A percentile compares a stretch with the other conserved stretches of the same genome.
phyloP scores from a whole-genome alignment of 805 yeast species.

The Trichomonascus vanleenenianus region DNA sequence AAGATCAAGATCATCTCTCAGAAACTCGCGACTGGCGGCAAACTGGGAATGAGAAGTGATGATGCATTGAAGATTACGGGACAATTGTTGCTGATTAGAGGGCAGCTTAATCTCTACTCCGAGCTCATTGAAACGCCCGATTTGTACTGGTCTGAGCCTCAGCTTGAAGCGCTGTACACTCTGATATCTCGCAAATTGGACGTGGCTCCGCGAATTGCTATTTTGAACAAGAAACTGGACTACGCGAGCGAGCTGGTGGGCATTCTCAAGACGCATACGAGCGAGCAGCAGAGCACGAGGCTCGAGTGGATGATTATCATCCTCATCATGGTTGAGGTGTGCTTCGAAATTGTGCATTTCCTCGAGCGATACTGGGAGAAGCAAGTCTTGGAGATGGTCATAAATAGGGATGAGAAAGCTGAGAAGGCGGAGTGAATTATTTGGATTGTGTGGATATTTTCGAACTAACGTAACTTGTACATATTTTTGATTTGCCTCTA shows the following conservation, averaged over 20 bases:
- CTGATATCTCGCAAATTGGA: conserved; percentile 66
- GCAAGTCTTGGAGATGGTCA: neutral
- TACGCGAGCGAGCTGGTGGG: conserved; percentile 86
- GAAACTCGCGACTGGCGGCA: conserved; percentile 52
- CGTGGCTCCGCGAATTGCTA: conserved; percentile 65
- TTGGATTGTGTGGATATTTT: too few species aligned
- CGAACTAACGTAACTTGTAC: neutral
- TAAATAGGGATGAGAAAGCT: neutral
- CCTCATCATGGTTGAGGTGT: conserved; percentile 76
- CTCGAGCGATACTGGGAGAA: conserved; percentile 40
- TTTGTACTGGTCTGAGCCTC: conserved; percentile 87
- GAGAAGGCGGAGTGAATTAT: neutral
- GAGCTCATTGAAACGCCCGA: conserved; percentile 91
- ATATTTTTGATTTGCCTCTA: neutral
- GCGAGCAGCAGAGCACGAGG: conserved; percentile 66
- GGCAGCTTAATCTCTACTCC: conserved; percentile 75
- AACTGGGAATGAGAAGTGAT: conserved; percentile 36
- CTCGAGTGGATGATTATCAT: conserved; percentile 85
- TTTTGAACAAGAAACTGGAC: conserved; percentile 77
- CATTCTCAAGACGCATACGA: conserved; percentile 64
- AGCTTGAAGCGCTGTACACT: conserved; percentile 66
- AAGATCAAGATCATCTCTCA: conserved; percentile 60
- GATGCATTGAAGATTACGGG: conserved; percentile 70
- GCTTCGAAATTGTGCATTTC: conserved; percentile 72
- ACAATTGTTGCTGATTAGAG: conserved; percentile 63